phyloP scores from a whole-genome alignment of 192 early-diverging fungal genomes.

The Irineochytrium annulatum region DNA sequence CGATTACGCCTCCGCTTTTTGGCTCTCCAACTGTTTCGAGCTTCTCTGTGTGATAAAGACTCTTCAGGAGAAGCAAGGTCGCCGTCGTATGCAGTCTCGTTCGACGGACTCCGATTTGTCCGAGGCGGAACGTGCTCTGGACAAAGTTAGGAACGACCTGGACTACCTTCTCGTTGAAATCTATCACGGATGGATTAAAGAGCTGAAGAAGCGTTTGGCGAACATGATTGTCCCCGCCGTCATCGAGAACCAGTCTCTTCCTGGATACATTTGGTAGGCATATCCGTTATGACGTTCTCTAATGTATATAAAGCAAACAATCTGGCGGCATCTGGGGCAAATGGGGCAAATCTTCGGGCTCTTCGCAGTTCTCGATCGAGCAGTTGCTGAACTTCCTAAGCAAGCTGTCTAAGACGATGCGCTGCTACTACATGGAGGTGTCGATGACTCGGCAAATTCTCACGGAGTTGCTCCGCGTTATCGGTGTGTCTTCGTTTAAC shows the following conservation, averaged over 20 bases:
- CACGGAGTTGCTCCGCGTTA: constrained; percentile 91
- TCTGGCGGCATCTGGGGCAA: constrained; percentile 86
- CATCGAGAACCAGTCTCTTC: constrained; percentile 92
- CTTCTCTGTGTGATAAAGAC: constrained; percentile 84
- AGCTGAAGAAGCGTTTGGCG: constrained; percentile 87
- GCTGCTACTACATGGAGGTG: constrained; percentile 94
- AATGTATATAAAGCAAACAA: constrained; percentile 69
- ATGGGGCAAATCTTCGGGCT: constrained; percentile 70
- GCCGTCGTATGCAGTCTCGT: constrained; percentile 27
- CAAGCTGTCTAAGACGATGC: constrained; percentile 92
- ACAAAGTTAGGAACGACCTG: constrained; percentile 83
- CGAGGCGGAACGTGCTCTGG: constrained; percentile 70
- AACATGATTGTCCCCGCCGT: constrained; percentile 96
- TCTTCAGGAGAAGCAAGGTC: constrained; percentile 50
- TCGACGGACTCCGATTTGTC: constrained; percentile 24
- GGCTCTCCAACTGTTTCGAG: constrained; percentile 97
- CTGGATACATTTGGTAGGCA: constrained; percentile 71
- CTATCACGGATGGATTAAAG: constrained; percentile 98
- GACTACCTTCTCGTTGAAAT: constrained; percentile 90
- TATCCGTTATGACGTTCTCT: neutral
- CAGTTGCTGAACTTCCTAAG: constrained; percentile 90
- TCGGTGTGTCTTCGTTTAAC: constrained; percentile 94
- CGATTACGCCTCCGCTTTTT: constrained; percentile 88
- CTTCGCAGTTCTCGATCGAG: constrained; percentile 87
- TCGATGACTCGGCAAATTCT: constrained; percentile 89